These are phyloP conservation scores for Hypholoma fasciculare DNA, from an alignment of 768 basidiomycete species.

Conservation along the genomic window DNA sequence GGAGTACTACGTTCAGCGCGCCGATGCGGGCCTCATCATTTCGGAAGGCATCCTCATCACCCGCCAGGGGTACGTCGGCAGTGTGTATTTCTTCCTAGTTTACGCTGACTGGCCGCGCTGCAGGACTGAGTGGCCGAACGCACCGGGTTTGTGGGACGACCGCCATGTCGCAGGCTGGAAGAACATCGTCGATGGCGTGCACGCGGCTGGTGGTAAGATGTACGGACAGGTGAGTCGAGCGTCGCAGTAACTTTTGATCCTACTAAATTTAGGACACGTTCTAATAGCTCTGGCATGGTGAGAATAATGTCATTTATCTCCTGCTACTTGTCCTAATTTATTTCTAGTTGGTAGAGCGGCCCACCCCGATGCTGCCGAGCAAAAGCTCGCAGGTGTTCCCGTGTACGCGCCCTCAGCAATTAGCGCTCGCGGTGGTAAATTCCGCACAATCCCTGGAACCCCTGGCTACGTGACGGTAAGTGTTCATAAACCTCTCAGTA, in stretches of 20 bases:
- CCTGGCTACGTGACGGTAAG: slow-evolving; percentile 43
- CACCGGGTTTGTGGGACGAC: slow-evolving; percentile 38
- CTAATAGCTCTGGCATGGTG: neutral
- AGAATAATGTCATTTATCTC: neutral
- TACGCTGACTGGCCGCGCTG: neutral
- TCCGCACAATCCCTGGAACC: slow-evolving; percentile 34
- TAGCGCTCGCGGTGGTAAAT: slow-evolving; percentile 39
- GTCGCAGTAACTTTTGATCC: neutral
- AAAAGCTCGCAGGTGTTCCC: slow-evolving; percentile 36
- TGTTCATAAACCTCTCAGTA: neutral
- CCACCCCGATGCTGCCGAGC: slow-evolving; percentile 39
- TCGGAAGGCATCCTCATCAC: slow-evolving; percentile 31
- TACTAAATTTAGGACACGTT: neutral
- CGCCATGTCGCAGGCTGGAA: slow-evolving; percentile 38
- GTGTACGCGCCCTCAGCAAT: slow-evolving; percentile 48
- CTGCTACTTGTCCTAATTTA: neutral
- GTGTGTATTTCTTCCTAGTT: neutral
- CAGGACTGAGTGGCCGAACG: slow-evolving; percentile 35
- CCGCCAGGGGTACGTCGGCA: slow-evolving; percentile 28
- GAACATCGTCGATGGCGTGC: slow-evolving; percentile 37
- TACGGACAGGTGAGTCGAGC: slow-evolving; percentile 30
- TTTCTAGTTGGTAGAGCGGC: slow-evolving; percentile 32
- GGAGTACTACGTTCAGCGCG: slow-evolving; percentile 37
- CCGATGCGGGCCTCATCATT: slow-evolving; percentile 31
- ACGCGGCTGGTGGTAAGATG: slow-evolving; percentile 35